Evolutionary conservation across 495 filamentous ascomycete genomes (phyloP).

Genomic region (Neurospora tetrasperma): DNA sequence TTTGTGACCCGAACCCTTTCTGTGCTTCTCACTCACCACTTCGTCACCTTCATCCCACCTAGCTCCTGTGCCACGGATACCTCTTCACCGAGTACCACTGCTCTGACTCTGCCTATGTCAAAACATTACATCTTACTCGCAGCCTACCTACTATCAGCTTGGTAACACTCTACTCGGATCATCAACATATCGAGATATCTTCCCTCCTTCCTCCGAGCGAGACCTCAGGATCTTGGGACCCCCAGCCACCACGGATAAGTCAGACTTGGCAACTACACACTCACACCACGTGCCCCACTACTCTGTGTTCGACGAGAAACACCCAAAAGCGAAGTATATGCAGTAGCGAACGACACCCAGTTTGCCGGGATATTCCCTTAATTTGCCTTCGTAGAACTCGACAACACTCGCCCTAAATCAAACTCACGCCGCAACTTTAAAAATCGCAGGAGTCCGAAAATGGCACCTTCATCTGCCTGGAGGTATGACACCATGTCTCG

Average conservation of each 20-base stretch:
- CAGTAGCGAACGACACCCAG: background rate
- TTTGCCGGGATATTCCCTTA: background rate
- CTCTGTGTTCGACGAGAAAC: background rate
- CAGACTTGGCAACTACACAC: background rate
- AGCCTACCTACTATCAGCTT: background rate
- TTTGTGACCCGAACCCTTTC: background rate
- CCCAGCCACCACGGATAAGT: background rate
- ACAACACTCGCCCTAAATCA: background rate
- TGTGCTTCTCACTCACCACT: background rate
- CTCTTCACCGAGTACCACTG: background rate
- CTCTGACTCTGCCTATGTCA: background rate
- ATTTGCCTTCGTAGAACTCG: background rate
- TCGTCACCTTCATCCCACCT: background rate
- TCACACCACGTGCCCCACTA: background rate
- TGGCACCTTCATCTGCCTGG: background rate
- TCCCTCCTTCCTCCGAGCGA: background rate
- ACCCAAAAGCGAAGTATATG: background rate
- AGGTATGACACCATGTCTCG: background rate
- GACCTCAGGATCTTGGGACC: background rate
- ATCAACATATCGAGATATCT: background rate
- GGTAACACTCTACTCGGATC: background rate
- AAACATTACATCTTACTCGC: background rate
- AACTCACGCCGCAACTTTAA: background rate
- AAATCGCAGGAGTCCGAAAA: background rate
- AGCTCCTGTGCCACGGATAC: background rate